Evolutionary conservation across 495 filamentous ascomycete genomes (phyloP).

Genomic region (Aspergillus cristatus): DNA sequence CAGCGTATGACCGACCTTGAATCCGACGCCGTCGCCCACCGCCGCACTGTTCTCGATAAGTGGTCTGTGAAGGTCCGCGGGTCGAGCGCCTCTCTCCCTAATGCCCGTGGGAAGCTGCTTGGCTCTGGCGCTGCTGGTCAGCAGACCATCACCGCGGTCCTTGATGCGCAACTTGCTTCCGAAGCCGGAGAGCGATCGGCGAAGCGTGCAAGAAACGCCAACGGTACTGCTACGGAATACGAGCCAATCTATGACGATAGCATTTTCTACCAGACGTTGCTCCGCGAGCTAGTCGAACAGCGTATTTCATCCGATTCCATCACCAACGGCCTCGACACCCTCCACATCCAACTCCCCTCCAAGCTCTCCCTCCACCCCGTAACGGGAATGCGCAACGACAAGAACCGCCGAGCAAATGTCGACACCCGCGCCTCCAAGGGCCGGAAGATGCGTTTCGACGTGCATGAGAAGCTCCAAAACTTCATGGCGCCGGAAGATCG

Average conservation of each 20-base stretch:
- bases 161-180: slow-evolving; percentile 63
- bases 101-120: slow-evolving; percentile 36
- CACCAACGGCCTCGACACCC: slow-evolving; percentile 33
- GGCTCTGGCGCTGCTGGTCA: slow-evolving; percentile 27
- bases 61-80: slow-evolving; percentile 45
- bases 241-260: slow-evolving; percentile 76
- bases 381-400: slow-evolving; percentile 69
- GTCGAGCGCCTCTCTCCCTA: slow-evolving; percentile 26
- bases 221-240: slow-evolving; percentile 3
- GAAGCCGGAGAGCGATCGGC: slow-evolving; percentile 56
- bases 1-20: slow-evolving; percentile 61
- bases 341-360: slow-evolving; percentile 26
- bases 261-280: slow-evolving; percentile 82
- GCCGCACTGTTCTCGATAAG: slow-evolving; percentile 36
- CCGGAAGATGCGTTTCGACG: slow-evolving; percentile 81
- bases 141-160: slow-evolving; percentile 59
- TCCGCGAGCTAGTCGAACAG: slow-evolving; percentile 87
- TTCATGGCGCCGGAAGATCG: slow-evolving; percentile 93
- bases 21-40: slow-evolving; percentile 33
- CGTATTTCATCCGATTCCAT: slow-evolving; percentile 48
- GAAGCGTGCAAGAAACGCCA: slow-evolving; percentile 36
- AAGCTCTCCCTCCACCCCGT: slow-evolving; percentile 30
- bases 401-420: slow-evolving; percentile 62
- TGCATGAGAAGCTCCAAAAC: slow-evolving; percentile 95
- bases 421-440: slow-evolving; percentile 96